Base-by-base conservation (phyloP, 768 basidiomycete species). In the Collybiopsis luxurians region DNA sequence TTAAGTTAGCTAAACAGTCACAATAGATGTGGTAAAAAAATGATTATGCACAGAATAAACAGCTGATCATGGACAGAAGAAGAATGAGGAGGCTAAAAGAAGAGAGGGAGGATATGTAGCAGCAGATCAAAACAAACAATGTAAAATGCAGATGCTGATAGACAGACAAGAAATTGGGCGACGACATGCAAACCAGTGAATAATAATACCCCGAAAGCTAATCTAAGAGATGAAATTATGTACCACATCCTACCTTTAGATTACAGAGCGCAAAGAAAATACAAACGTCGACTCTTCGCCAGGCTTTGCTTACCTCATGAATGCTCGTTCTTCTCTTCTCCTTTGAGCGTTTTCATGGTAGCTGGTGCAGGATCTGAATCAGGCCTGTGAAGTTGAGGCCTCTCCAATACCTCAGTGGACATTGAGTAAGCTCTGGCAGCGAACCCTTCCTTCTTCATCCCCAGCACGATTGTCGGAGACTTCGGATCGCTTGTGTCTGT, bases 341-440 rank as follows among this genome's bases (percentile, higher is more conserved):
- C 31, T 34, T 34, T 5, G 13, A 34, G 31, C 13, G 31, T 34
- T 34, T 49, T 49, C 30, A 34, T 19, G 13, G 48, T 49, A 26
- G 36, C 26, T 38, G 50, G 50, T 12, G 50, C 6, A 21, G 59
- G 59, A 48, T 60, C 59, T 15, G 59, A 57, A 13, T 57, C 59
- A 2, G 59, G 44, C 47, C 55, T 39, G 21, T 42, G 34, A 11
- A 55, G 24, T 4, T 57, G 30, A 10, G 63, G 63, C 38, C 58
- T 59, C 55, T 60, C 62, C 34, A 36, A 49, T 38, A 17, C 51
- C 13, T 36, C 44, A 5, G 57, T 44, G 23, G 55, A 45, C 65
- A 66, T 62, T 28, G 63, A 66, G 40, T 66, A 61, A 24, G 65
- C 56, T 17, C 63, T 60, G 15, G 59, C 59, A 30, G 56, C 55